Evolutionary conservation across 129 eudicot genomes (phyloP).

Genomic region (Rutidosis leptorrhynchoides): DNA sequence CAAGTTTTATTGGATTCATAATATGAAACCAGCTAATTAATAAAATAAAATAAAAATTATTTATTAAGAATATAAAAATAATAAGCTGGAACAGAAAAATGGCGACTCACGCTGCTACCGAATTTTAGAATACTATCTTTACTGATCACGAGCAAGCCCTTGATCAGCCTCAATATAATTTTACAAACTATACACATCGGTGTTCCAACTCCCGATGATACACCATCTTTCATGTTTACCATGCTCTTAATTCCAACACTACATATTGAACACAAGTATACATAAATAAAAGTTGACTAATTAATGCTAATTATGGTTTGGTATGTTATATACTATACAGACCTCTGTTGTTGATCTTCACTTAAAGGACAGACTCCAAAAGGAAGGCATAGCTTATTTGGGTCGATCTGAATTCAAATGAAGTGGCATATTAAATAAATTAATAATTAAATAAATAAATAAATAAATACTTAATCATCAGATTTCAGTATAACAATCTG

Average conservation of each 20-base stretch:
- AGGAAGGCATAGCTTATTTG: conserved; percentile 58
- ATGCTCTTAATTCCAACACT: conserved; percentile 69
- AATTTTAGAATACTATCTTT: background rate
- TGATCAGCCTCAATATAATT: conserved; percentile 52
- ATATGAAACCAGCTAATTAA: background rate
- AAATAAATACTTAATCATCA: background rate
- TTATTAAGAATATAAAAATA: too few relatives aligned
- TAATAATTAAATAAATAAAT: background rate
- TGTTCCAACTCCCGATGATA: conserved; percentile 22
- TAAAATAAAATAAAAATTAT: too few relatives aligned
- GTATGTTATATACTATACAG: too few relatives aligned
- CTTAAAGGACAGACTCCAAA: conserved; percentile 28
- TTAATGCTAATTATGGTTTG: too few relatives aligned
- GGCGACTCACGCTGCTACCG: background rate
- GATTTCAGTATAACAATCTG: background rate
- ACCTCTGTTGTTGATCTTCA: conserved; percentile 1
- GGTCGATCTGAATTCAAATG: conserved; percentile 37
- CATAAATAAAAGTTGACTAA: background rate
- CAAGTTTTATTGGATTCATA: background rate
- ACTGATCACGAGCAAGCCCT: conserved; percentile 13
- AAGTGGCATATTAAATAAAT: background rate
- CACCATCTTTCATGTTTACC: conserved; percentile 6
- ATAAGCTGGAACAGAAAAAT: background rate
- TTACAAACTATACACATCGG: conserved; percentile 51
- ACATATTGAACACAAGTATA: background rate